Conservation (phyloP, 2,329 filamentous ascomycete species). For the Ophiostoma ulmi region DNA sequence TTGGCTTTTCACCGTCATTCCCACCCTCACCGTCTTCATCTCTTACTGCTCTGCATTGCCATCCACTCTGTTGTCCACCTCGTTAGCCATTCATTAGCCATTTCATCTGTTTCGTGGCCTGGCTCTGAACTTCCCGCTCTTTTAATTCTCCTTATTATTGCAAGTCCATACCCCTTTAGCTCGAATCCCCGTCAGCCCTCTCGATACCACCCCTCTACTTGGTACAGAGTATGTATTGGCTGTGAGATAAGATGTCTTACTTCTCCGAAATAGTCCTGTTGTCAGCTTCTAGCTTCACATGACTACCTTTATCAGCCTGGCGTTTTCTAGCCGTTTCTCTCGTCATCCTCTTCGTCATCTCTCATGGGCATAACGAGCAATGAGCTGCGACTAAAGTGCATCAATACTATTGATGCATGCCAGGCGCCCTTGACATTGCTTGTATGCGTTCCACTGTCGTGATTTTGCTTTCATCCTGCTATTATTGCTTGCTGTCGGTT, state of each 20-base stretch:
- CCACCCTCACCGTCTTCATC: neutral
- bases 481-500: too few relatives aligned
- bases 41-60: constrained; percentile 1
- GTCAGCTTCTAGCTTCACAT: neutral
- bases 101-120: neutral
- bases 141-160: neutral
- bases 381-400: neutral
- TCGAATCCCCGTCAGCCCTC: neutral
- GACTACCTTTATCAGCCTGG: neutral
- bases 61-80: neutral
- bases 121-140: neutral
- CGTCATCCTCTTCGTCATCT: neutral
- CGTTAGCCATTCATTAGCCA: neutral
- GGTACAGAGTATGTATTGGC: too few relatives aligned
- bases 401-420: neutral
- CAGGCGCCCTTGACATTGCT: neutral
- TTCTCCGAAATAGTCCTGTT: too few relatives aligned
- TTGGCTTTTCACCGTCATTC: too few relatives aligned
- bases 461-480: neutral
- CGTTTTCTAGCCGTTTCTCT: constrained; percentile 3
- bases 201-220: neutral
- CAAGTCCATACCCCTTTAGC: neutral
- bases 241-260: too few relatives aligned
- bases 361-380: neutral
- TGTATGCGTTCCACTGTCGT: neutral